A percentile compares a stretch with the other conserved stretches of the same genome.
Evolutionary conservation across 1,139 yeast species (phyloP).

Genomic region (Debaryomycetaceae sp.): DNA sequence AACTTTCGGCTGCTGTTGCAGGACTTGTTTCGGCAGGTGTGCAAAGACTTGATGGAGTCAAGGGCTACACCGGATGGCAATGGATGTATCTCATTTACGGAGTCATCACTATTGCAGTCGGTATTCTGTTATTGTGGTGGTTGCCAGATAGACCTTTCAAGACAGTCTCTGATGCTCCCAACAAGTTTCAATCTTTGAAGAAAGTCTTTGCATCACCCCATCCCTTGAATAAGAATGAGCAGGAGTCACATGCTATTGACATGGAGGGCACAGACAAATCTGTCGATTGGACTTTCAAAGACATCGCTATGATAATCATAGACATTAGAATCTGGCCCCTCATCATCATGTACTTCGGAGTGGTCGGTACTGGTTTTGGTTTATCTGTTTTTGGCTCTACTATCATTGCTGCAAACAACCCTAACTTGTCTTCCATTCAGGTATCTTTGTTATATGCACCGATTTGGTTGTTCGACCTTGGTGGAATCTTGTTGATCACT

Average conservation of each 20-base stretch:
- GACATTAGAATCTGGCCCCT: conserved; percentile 79
- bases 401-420: conserved; percentile 65
- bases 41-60: conserved; percentile 71
- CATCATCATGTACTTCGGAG: conserved; percentile 86
- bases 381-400: conserved; percentile 84
- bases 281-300: conserved; percentile 58
- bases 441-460: conserved; percentile 81
- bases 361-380: conserved; percentile 85
- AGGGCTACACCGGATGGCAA: conserved; percentile 80
- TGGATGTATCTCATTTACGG: conserved; percentile 86
- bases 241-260: conserved; percentile 59
- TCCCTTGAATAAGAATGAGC: conserved; percentile 55
- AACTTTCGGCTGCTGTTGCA: conserved; percentile 79
- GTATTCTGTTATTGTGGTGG: conserved; percentile 74
- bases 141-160: conserved; percentile 66
- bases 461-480: conserved; percentile 82
- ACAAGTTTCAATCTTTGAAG: conserved; percentile 17
- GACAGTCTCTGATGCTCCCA: conserved; percentile 10
- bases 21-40: conserved; percentile 86
- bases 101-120: conserved; percentile 61
- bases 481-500: conserved; percentile 71
- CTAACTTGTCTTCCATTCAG: conserved; percentile 60
- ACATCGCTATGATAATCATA: conserved; percentile 51
- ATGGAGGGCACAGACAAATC: conserved; percentile 43
- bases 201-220: conserved; percentile 36